Evolutionary conservation across 768 basidiomycete genomes (phyloP).

Genomic region (Rhodocollybia butyracea): DNA sequence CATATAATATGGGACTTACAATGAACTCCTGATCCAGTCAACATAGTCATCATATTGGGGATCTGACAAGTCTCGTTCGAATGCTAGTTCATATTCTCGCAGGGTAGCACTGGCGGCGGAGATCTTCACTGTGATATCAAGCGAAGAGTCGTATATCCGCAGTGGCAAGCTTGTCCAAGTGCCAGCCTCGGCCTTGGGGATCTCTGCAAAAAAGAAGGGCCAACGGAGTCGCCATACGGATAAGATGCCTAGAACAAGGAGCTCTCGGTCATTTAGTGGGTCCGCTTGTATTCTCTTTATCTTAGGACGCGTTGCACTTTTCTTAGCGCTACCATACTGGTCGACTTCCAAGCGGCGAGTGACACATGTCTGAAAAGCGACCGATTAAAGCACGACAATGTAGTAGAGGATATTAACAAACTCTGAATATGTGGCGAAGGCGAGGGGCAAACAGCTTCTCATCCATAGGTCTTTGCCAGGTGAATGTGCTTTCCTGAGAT

Average conservation of each 20-base stretch:
- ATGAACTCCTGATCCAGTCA: conserved; percentile 26
- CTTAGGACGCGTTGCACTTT: conserved; percentile 55
- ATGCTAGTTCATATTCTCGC: conserved; percentile 39
- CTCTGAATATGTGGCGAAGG: conserved; percentile 55
- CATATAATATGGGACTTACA: not conserved
- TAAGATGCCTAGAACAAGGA: conserved; percentile 66
- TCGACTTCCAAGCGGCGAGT: conserved; percentile 62
- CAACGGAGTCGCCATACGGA: conserved; percentile 63
- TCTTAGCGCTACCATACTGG: conserved; percentile 49
- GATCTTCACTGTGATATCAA: conserved; percentile 65
- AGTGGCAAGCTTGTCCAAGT: conserved; percentile 46
- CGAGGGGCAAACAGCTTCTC: conserved; percentile 42
- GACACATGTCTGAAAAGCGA: conserved; percentile 37
- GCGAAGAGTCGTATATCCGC: conserved; percentile 58
- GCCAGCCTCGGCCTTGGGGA: conserved; percentile 36
- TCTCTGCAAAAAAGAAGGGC: conserved; percentile 48
- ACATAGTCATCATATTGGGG: conserved; percentile 19
- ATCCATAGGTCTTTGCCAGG: conserved; percentile 54
- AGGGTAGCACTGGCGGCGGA: conserved; percentile 52
- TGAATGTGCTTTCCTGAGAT: conserved; percentile 45
- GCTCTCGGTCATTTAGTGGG: conserved; percentile 63
- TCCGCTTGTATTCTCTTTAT: conserved; percentile 52
- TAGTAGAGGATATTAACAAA: conserved; percentile 22
- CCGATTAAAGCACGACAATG: not conserved
- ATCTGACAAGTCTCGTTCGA: conserved; percentile 39